phyloP scores from a whole-genome alignment of 306 rosid genomes.

The Cucurbita moschata region DNA sequence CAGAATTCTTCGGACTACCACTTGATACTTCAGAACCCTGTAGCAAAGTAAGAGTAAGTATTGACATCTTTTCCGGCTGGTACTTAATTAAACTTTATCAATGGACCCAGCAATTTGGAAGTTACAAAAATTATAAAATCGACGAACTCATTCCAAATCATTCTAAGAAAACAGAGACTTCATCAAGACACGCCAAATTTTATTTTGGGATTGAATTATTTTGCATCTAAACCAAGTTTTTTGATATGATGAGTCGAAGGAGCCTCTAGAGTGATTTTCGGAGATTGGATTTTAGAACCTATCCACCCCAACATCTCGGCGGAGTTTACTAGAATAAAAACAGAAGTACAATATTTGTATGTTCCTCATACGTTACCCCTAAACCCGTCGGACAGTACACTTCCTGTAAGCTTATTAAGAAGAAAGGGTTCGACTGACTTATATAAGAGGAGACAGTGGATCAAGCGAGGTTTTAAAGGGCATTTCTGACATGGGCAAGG shows the following conservation, averaged over 20 bases:
- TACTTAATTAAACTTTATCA: neutral
- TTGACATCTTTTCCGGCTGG: neutral
- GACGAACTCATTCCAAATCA: neutral
- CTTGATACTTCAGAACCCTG: slow-evolving; percentile 43
- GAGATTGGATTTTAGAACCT: neutral
- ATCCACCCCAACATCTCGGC: neutral
- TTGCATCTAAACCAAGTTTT: neutral
- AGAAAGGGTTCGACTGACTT: neutral
- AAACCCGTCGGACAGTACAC: neutral
- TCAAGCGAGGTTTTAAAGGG: neutral
- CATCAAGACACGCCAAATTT: neutral
- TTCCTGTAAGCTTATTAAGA: neutral
- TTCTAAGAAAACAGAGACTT: neutral
- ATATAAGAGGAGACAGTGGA: neutral
- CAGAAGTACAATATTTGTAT: neutral
- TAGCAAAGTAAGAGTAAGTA: neutral
- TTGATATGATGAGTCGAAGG: neutral
- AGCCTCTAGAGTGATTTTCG: neutral
- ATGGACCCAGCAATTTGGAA: neutral
- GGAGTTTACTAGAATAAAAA: neutral
- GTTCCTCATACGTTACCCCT: neutral
- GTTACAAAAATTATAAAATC: neutral
- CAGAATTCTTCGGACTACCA: slow-evolving; percentile 29
- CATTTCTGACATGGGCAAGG: neutral
- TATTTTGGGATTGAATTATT: neutral